These are phyloP conservation scores for Colletotrichum siamense DNA, from an alignment of 2,329 filamentous ascomycete genomes.

Conservation along the genomic window DNA sequence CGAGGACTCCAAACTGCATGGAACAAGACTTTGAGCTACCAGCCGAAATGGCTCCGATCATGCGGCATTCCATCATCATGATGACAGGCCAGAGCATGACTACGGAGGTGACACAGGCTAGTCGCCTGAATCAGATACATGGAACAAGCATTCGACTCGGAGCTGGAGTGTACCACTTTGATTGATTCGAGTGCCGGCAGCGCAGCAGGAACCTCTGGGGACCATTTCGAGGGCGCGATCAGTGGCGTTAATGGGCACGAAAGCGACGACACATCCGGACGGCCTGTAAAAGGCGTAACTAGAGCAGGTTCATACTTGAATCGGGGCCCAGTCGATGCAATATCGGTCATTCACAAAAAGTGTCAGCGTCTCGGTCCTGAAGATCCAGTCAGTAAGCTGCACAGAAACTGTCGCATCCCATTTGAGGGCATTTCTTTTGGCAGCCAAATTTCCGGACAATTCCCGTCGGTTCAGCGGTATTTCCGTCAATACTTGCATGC, in stretches of 20 bases:
- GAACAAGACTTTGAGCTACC: neutral
- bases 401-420: neutral
- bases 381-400: neutral
- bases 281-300: neutral
- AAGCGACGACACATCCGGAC: neutral
- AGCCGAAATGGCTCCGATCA: neutral
- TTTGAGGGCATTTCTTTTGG: neutral
- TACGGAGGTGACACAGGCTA: neutral
- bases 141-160: neutral
- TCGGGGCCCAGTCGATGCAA: neutral
- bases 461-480: neutral
- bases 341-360: neutral
- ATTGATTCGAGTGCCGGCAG: neutral
- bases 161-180: neutral
- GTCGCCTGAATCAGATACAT: neutral
- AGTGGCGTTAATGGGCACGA: neutral
- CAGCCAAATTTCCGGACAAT: neutral
- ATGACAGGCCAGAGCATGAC: neutral
- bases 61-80: neutral
- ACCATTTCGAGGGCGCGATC: neutral
- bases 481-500: neutral
- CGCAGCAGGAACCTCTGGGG: neutral
- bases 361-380: neutral
- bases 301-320: neutral
- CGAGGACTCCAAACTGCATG: neutral